phyloP scores from a whole-genome alignment of 2,329 filamentous ascomycete species.

The Periconia sp. region DNA sequence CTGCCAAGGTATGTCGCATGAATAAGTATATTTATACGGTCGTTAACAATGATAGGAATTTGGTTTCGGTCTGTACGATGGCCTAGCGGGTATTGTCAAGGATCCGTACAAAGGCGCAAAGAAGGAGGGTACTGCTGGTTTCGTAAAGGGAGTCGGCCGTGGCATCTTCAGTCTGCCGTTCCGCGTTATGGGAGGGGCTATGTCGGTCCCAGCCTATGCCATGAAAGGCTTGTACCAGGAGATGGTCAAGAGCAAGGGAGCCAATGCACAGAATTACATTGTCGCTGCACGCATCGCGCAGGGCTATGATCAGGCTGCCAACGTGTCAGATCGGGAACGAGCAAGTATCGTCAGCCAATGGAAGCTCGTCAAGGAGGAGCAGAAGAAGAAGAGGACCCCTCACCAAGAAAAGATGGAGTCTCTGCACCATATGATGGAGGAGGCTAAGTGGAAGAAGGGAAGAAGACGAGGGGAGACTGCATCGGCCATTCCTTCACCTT shows the following conservation, averaged over 20 bases:
- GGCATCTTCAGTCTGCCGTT: constrained; percentile 79
- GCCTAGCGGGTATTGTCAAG: constrained; percentile 76
- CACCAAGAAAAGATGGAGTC: constrained; percentile 52
- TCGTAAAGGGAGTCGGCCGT: constrained; percentile 80
- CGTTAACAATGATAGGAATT: constrained; percentile 59
- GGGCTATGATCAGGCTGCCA: constrained; percentile 66
- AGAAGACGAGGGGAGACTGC: constrained; percentile 24
- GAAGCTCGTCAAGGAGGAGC: constrained; percentile 61
- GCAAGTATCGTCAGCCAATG: constrained; percentile 67
- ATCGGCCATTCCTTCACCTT: constrained; percentile 15
- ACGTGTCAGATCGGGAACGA: constrained; percentile 60
- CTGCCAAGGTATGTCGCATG: constrained; percentile 61
- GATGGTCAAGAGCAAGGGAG: constrained; percentile 69
- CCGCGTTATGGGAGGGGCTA: constrained; percentile 72
- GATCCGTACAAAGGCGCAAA: constrained; percentile 72
- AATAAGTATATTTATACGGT: neutral
- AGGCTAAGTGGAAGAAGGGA: constrained; percentile 39
- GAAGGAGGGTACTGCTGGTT: constrained; percentile 65
- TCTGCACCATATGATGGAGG: constrained; percentile 46
- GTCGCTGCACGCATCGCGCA: constrained; percentile 75
- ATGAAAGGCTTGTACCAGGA: constrained; percentile 83
- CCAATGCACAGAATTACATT: constrained; percentile 76
- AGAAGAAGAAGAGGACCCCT: constrained; percentile 59
- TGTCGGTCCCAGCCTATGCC: constrained; percentile 73
- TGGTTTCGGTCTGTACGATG: constrained; percentile 76